Evolutionary conservation across 306 rosid genomes (phyloP), one percentile per base, ranked within the genome.

Genomic region (Chamaecrista fasciculata): DNA sequence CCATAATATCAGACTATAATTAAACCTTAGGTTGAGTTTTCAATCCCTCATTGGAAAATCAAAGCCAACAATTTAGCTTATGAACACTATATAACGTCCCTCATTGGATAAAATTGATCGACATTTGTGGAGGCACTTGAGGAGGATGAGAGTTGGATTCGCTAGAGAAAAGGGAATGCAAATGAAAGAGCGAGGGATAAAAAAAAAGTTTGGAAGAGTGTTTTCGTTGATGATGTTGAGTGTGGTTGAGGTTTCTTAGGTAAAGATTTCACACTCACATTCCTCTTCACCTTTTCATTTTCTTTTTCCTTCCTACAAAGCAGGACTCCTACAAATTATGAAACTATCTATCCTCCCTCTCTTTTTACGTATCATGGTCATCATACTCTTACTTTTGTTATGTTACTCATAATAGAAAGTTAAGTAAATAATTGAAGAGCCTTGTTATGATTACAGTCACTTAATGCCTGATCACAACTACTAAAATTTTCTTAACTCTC

Each of bases 221-320:
- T 20, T 55, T 67, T 34, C 25, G 6, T 48, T 20, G 65, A 65
- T 59, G 71, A 33, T 46, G 50, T 51, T 40, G 71, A 82, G 71
- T 89, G 80, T 26, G 69, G 79, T 73, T 79, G 80, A 77, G 86
- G 74, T 70, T 79, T 83, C 76, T 90, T 75, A 59, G 80, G 76
- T 79, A 72, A 62, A 82, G 82, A 85, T 34, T 82, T 83, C 67
- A 68, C 18, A 69, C 66, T 74, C 82, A 14, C 67, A 63, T 56
- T 66, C 79, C 14, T 74, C 77, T 71, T 84, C 61, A 59, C 82
- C 83, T 66, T 78, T 62, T 33, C 52, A 70, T 18, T 72, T 68
- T 73, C 31, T 76, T 37, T 31, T 31, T 44, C 53, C 40, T 57
- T 28, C 55, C 69, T 73, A 73, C 69, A 15, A 62, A 60, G 68